These are phyloP conservation scores for Saccharomycopsis javanensis DNA, from an alignment of 805 yeast genomes.

Conservation along the genomic window DNA sequence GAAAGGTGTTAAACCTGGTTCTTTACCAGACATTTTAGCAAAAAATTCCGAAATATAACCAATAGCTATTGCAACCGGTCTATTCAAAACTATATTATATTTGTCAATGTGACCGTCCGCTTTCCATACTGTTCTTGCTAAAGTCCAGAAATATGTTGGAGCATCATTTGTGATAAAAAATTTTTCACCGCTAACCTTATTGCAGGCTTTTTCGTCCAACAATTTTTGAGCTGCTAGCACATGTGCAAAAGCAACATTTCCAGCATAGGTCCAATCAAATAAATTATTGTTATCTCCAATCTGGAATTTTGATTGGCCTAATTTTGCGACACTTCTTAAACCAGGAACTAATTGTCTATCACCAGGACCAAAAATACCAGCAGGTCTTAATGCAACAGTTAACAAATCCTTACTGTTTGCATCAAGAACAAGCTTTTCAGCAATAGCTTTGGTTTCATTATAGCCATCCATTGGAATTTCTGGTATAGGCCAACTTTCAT, in stretches of 20 bases:
- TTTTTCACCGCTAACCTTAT: slow-evolving; percentile 66
- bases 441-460: slow-evolving; percentile 88
- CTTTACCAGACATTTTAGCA: slow-evolving; percentile 63
- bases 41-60: slow-evolving; percentile 77
- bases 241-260: slow-evolving; percentile 95
- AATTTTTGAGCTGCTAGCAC: slow-evolving; percentile 81
- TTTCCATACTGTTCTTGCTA: slow-evolving; percentile 95
- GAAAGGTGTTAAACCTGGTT: slow-evolving; percentile 92
- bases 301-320: slow-evolving; percentile 87
- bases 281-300: slow-evolving; percentile 89
- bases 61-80: slow-evolving; percentile 67
- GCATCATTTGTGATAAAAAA: slow-evolving; percentile 90
- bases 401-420: slow-evolving; percentile 57
- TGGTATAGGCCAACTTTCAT: slow-evolving; percentile 92
- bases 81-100: slow-evolving; percentile 54
- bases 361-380: slow-evolving; percentile 98
- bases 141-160: slow-evolving; percentile 94
- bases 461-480: slow-evolving; percentile 91
- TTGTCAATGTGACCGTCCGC: slow-evolving; percentile 81
- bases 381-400: slow-evolving; percentile 89
- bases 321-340: slow-evolving; percentile 65
- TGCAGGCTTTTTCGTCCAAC: slow-evolving; percentile 32
- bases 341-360: slow-evolving; percentile 96
- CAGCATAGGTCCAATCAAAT: slow-evolving; percentile 97
- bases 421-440: slow-evolving; percentile 70